phyloP scores from a whole-genome alignment of 495 filamentous ascomycete genomes.

The Aspergillus affinis region DNA sequence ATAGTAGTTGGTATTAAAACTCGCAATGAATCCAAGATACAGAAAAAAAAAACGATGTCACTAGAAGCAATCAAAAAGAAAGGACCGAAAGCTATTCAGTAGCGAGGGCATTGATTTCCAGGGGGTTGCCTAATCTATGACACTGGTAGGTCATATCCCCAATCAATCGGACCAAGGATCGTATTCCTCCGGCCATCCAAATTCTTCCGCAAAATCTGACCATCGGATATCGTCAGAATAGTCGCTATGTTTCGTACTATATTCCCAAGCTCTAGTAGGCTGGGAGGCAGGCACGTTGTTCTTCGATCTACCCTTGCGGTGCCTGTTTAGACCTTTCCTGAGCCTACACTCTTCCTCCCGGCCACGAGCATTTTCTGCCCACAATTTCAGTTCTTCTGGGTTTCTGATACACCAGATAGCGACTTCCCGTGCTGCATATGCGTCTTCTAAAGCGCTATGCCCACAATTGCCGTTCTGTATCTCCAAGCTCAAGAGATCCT shows the following conservation, averaged over 20 bases:
- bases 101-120: neutral
- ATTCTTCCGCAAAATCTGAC: slow-evolving; percentile 8
- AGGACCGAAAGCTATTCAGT: neutral
- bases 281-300: neutral
- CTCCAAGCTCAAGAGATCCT: slow-evolving; percentile 26
- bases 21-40: neutral
- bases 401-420: slow-evolving; percentile 38
- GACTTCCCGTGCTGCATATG: slow-evolving; percentile 38
- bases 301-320: neutral
- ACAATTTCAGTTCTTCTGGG: slow-evolving; percentile 19
- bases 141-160: neutral
- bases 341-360: slow-evolving; percentile 16
- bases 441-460: slow-evolving; percentile 43
- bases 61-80: neutral
- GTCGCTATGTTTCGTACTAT: neutral
- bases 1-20: too few species aligned
- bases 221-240: slow-evolving; percentile 5
- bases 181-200: slow-evolving; percentile 9
- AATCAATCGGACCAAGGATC: slow-evolving; percentile 11
- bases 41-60: neutral
- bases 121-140: neutral
- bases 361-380: slow-evolving; percentile 21
- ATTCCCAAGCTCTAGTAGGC: neutral
- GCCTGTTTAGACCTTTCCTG: slow-evolving; percentile 6
- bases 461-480: slow-evolving; percentile 35